Percentiles rank a stretch among this genome's conserved stretches.
Conservation (phyloP, 1,284 basidiomycete genomes). For the Ganoderma leucocontextum region DNA sequence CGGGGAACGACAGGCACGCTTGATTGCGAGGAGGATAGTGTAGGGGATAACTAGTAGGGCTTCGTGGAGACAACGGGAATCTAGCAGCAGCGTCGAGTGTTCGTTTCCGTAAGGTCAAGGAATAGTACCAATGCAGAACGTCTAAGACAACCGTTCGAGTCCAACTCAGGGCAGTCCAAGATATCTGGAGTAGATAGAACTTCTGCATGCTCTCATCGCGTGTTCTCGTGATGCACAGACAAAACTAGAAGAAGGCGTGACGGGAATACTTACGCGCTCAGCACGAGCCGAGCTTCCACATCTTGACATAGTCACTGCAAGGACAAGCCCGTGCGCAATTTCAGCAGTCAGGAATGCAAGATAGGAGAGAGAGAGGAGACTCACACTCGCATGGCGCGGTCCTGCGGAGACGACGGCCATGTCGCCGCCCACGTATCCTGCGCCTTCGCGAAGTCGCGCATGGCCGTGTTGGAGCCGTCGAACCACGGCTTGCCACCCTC, state of each 20-base stretch:
- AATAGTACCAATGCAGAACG: neutral
- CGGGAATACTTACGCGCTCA: conserved; percentile 11
- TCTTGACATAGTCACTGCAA: conserved; percentile 66
- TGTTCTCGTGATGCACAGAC: neutral
- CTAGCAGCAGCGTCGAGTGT: neutral
- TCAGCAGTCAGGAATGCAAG: neutral
- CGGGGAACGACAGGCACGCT: neutral
- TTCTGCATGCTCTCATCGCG: neutral
- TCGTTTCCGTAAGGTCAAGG: neutral
- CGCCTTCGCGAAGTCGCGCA: conserved; percentile 72
- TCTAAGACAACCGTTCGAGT: neutral
- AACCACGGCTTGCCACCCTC: conserved; percentile 82
- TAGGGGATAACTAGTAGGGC: neutral
- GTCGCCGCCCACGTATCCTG: conserved; percentile 73
- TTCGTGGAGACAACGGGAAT: too few species aligned
- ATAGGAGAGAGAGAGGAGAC: conserved; percentile 39
- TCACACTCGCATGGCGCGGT: conserved; percentile 79
- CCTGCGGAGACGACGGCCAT: conserved; percentile 69
- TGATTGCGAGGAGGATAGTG: neutral
- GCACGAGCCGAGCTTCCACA: conserved; percentile 58
- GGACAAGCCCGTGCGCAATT: neutral
- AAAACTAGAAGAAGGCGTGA: neutral
- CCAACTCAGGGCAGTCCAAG: neutral
- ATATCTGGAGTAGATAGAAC: neutral
- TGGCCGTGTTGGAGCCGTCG: conserved; percentile 70